Percentiles rank a stretch among this genome's conserved stretches.
phyloP scores from a whole-genome alignment of 1,284 basidiomycete species.

The Volvariella surrecta region DNA sequence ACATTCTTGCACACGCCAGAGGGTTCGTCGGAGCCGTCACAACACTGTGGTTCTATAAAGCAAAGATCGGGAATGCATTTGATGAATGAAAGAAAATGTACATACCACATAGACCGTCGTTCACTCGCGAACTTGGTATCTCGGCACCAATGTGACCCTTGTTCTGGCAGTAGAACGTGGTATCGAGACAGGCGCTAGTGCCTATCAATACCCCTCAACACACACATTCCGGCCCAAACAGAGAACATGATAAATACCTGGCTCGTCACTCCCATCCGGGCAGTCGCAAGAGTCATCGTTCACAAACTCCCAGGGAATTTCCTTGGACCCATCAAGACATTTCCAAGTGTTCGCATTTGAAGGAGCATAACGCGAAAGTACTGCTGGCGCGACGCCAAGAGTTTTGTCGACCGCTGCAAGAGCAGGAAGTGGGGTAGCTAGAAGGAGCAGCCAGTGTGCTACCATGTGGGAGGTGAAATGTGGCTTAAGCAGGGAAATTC shows the following conservation, averaged over 20 bases:
- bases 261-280: conserved; percentile 88
- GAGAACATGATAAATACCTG: conserved; percentile 39
- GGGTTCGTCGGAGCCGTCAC: conserved; percentile 94
- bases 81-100: conserved; percentile 9
- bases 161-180: conserved; percentile 83
- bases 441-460: conserved; percentile 33
- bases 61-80: conserved; percentile 6
- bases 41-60: conserved; percentile 79
- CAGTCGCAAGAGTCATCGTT: conserved; percentile 98
- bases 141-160: conserved; percentile 78
- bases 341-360: conserved; percentile 48
- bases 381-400: conserved; percentile 38
- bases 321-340: conserved; percentile 66
- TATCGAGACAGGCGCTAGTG: conserved; percentile 79
- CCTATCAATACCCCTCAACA: conserved; percentile 33
- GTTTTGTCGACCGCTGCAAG: conserved; percentile 35
- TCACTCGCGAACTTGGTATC: conserved; percentile 81
- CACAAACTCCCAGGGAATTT: conserved; percentile 69
- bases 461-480: conserved; percentile 1
- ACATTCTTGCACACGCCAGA: conserved; percentile 73
- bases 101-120: conserved; percentile 91
- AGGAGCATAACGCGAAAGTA: conserved; percentile 39
- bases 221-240: neutral
- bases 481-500: neutral
- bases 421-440: conserved; percentile 26